These are phyloP conservation scores for Parachlorella kessleri DNA, from an alignment of 139 green algal species.

Conservation along the genomic window DNA sequence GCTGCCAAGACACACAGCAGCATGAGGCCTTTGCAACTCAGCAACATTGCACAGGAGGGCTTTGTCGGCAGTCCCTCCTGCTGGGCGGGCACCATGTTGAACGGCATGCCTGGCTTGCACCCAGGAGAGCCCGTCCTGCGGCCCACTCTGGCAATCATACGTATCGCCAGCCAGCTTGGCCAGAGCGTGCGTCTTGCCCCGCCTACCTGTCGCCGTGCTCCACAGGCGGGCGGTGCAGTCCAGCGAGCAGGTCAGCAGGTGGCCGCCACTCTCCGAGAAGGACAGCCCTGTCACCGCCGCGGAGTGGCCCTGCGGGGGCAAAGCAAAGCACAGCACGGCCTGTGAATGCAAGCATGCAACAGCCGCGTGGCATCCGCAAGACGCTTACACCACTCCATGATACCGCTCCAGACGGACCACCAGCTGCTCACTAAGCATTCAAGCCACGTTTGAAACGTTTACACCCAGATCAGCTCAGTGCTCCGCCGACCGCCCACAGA, in stretches of 20 bases:
- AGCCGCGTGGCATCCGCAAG: too few relatives aligned
- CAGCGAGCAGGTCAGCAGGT: neutral
- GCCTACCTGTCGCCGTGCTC: conserved; percentile 39
- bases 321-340: too few relatives aligned
- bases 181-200: neutral
- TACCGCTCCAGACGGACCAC: too few relatives aligned
- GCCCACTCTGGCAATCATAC: neutral
- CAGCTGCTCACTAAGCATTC: too few relatives aligned
- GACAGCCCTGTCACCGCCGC: conserved; percentile 58
- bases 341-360: too few relatives aligned
- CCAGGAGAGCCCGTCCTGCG: neutral
- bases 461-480: too few relatives aligned
- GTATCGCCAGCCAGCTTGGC: neutral
- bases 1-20: too few relatives aligned
- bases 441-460: too few relatives aligned
- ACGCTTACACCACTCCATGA: too few relatives aligned
- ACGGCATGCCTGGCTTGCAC: neutral
- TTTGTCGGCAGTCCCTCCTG: too few relatives aligned
- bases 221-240: conserved; percentile 52
- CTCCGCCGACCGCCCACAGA: too few relatives aligned
- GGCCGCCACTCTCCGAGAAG: conserved; percentile 49
- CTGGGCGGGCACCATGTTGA: too few relatives aligned
- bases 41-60: neutral
- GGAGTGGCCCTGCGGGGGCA: conserved; percentile 51
- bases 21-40: neutral